Conservation (phyloP, 306 rosid species). For the Abrus precatorius region DNA sequence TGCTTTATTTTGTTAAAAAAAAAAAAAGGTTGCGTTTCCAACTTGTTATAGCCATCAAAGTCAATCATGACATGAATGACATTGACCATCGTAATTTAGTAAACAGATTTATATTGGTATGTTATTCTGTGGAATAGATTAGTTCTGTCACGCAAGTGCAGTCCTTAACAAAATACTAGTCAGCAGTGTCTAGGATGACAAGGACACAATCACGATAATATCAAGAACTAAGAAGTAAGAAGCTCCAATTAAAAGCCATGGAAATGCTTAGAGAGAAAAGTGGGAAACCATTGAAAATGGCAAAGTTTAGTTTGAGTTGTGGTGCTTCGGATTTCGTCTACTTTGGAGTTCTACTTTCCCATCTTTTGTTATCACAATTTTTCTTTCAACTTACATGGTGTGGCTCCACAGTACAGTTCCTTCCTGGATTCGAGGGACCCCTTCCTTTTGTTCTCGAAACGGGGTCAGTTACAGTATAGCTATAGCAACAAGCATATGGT, state of each 20-base stretch:
- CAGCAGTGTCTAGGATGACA: too few species aligned
- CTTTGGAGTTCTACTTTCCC: neutral
- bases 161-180: too few species aligned
- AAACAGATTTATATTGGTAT: neutral
- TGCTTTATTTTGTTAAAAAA: too few species aligned
- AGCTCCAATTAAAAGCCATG: too few species aligned
- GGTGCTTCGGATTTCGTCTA: neutral
- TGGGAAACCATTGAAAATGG: neutral
- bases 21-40: neutral
- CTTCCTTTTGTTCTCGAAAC: slow-evolving; percentile 74
- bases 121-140: neutral
- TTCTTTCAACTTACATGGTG: slow-evolving; percentile 28
- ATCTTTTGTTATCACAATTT: slow-evolving; percentile 18
- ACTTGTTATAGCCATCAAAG: neutral
- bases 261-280: too few species aligned
- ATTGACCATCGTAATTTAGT: neutral
- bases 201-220: too few species aligned
- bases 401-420: slow-evolving; percentile 46
- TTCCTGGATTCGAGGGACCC: slow-evolving; percentile 73
- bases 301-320: slow-evolving; percentile 16
- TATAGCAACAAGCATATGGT: too few species aligned
- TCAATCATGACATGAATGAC: neutral
- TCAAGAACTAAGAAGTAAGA: too few species aligned
- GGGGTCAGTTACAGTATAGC: slow-evolving; percentile 51
- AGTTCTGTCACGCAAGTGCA: neutral